These are phyloP conservation scores for Pleodorina starrii DNA, from an alignment of 139 green algal species.

Conservation along the genomic window DNA sequence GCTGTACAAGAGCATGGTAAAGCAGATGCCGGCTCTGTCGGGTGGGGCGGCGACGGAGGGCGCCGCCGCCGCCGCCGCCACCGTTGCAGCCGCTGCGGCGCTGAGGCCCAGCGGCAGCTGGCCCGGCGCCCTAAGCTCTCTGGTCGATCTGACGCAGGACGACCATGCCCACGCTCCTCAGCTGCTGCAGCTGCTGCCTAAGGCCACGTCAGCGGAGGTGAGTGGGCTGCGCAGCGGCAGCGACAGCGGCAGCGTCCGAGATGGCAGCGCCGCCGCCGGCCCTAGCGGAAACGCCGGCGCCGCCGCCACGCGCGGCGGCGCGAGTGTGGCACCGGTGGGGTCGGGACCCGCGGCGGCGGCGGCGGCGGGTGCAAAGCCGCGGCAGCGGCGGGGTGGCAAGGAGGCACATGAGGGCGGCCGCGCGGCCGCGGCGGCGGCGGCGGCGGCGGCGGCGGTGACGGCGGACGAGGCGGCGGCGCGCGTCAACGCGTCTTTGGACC, in stretches of 20 bases:
- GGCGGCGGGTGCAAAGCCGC: neutral
- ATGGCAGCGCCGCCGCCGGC: neutral
- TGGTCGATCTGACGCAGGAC: neutral
- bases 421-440: neutral
- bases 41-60: neutral
- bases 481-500: neutral
- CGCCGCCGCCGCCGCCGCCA: neutral
- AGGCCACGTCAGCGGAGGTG: neutral
- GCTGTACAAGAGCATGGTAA: constrained; percentile 19
- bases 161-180: neutral
- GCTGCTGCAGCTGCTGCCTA: neutral
- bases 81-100: neutral
- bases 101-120: neutral
- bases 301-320: neutral
- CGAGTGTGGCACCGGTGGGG: neutral
- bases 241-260: neutral
- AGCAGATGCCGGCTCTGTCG: neutral
- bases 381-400: neutral
- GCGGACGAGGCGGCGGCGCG: neutral
- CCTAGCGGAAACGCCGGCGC: no score
- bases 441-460: no score
- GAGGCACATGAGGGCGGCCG: no score
- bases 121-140: neutral
- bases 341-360: neutral
- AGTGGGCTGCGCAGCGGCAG: neutral